These are phyloP conservation scores for Austroboletus olivaceoglutinosus DNA, from an alignment of 1,284 basidiomycete species.

Conservation along the genomic window DNA sequence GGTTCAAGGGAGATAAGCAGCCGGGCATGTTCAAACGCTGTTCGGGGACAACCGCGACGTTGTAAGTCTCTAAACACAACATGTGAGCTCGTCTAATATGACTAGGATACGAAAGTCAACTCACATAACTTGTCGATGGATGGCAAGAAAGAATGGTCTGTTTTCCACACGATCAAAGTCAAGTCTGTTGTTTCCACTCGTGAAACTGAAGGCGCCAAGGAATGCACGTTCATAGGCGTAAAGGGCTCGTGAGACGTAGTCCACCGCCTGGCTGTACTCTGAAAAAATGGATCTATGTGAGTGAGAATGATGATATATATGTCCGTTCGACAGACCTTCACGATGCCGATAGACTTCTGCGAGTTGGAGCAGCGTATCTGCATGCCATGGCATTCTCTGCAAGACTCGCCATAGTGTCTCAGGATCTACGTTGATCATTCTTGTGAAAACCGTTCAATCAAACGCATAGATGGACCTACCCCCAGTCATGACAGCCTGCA, in stretches of 20 bases:
- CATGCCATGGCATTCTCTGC: slow-evolving; percentile 74
- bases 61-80: slow-evolving; percentile 63
- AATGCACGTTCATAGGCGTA: slow-evolving; percentile 90
- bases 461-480: slow-evolving; percentile 46
- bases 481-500: slow-evolving; percentile 75
- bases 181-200: slow-evolving; percentile 74
- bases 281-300: slow-evolving; percentile 1
- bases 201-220: slow-evolving; percentile 79
- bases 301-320: not conserved
- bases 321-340: slow-evolving; percentile 59
- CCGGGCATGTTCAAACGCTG: slow-evolving; percentile 86
- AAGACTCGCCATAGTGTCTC: slow-evolving; percentile 62
- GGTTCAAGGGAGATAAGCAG: slow-evolving; percentile 82
- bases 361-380: slow-evolving; percentile 86
- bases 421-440: slow-evolving; percentile 49
- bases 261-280: slow-evolving; percentile 83
- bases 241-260: slow-evolving; percentile 82
- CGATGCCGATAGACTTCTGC: slow-evolving; percentile 81
- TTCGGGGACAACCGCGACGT: slow-evolving; percentile 82
- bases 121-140: slow-evolving; percentile 76
- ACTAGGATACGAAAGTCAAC: slow-evolving; percentile 25
- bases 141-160: slow-evolving; percentile 78
- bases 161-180: slow-evolving; percentile 87
- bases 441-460: not conserved
- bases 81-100: slow-evolving; percentile 8